These are phyloP conservation scores for Lagerstroemia speciosa DNA, from an alignment of 345 rosid genomes.

Conservation along the genomic window DNA sequence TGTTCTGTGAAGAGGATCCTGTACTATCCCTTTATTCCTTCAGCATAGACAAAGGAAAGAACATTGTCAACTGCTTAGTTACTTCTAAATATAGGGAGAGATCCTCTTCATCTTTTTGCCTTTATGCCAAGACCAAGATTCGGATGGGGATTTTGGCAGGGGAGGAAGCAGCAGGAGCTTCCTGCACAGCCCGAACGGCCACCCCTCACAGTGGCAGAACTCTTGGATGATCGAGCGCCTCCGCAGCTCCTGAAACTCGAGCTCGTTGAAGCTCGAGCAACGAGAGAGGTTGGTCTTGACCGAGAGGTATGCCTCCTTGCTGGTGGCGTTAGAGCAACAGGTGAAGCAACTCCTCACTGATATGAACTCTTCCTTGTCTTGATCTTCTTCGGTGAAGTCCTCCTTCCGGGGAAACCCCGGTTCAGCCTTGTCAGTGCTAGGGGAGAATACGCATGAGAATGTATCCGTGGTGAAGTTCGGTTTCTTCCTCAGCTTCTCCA, in stretches of 20 bases:
- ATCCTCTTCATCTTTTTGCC: slow-evolving; percentile 29
- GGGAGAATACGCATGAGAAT: slow-evolving; percentile 37
- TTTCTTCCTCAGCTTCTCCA: slow-evolving; percentile 67
- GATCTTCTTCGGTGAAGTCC: slow-evolving; percentile 16
- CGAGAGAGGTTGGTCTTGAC: slow-evolving; percentile 48
- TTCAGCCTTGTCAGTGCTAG: slow-evolving; percentile 14
- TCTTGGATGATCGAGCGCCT: slow-evolving; percentile 53
- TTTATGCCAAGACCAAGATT: slow-evolving; percentile 84
- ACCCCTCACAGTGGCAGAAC: slow-evolving; percentile 70
- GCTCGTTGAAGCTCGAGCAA: slow-evolving; percentile 44
- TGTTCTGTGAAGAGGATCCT: neutral
- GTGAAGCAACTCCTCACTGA: slow-evolving; percentile 64
- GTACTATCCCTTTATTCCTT: neutral
- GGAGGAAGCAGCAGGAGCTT: slow-evolving; percentile 76
- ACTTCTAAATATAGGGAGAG: slow-evolving; percentile 21
- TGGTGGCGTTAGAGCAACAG: slow-evolving; percentile 40
- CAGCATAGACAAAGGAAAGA: slow-evolving; percentile 3
- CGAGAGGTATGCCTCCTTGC: slow-evolving; percentile 47
- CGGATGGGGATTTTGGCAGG: slow-evolving; percentile 80
- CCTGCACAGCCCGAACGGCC: slow-evolving; percentile 91
- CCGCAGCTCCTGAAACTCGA: slow-evolving; percentile 32
- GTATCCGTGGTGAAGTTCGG: slow-evolving; percentile 31
- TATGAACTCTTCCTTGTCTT: slow-evolving; percentile 38
- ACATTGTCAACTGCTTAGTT: neutral
- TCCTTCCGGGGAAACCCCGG: slow-evolving; percentile 14